Evolutionary conservation across 768 basidiomycete genomes (phyloP).

Genomic region (Butyriboletus loyo): DNA sequence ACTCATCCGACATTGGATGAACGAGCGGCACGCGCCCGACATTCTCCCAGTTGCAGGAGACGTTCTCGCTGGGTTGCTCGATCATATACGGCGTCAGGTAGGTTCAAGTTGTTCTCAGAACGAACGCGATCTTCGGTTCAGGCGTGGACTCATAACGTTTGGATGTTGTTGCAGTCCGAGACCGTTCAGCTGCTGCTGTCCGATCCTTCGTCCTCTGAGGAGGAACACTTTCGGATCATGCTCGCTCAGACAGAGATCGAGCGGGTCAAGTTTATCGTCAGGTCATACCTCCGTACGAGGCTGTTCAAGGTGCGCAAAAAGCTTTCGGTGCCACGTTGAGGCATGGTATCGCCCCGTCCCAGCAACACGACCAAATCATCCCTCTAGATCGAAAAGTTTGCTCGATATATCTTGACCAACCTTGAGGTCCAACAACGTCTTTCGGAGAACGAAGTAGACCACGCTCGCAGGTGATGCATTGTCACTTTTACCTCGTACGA

Average conservation of each 20-base stretch:
- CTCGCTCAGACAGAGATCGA: conserved; percentile 94
- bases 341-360: neutral
- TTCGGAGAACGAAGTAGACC: conserved; percentile 77
- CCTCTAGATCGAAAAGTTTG: conserved; percentile 80
- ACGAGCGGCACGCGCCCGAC: conserved; percentile 81
- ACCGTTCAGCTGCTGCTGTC: conserved; percentile 72
- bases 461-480: conserved; percentile 63
- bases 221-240: conserved; percentile 90
- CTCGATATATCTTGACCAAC: conserved; percentile 71
- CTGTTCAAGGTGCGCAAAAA: conserved; percentile 67
- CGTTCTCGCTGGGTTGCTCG: conserved; percentile 61
- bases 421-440: conserved; percentile 73
- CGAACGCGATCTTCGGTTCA: neutral
- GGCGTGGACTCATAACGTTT: neutral
- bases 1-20: conserved; percentile 81
- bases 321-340: neutral
- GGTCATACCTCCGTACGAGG: conserved; percentile 85
- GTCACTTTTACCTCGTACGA: neutral
- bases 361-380: neutral
- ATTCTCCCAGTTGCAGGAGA: conserved; percentile 71
- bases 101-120: neutral
- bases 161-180: conserved; percentile 52
- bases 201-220: conserved; percentile 83
- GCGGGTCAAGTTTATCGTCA: conserved; percentile 86
- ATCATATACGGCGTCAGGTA: conserved; percentile 82